Base-by-base conservation (phyloP, 441 rosid species). In the Populus trichocarpa region DNA sequence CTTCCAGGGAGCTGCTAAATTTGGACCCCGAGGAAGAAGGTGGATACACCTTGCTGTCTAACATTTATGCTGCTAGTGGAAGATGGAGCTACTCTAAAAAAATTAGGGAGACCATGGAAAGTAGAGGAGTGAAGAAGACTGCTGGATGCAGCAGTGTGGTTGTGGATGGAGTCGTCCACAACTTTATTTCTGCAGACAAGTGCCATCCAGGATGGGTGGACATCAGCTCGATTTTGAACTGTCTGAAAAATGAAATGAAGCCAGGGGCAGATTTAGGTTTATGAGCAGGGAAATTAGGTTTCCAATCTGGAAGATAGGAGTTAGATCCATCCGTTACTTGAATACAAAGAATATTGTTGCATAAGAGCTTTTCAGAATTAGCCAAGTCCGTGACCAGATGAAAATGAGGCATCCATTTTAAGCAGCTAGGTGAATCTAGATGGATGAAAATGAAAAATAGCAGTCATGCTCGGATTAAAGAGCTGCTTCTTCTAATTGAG, bases 21-120 rank as follows among this genome's bases (percentile, higher is more conserved):
- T 78, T 90, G 28, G 90, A 90, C 80, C 89, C 90, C 13, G 89
- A 80, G 71, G 86, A 86, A 75, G 93, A 80, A 70, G 89, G 92
- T 1, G 94, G 92, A 33, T 88, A 85, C 23, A 75, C 10, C 79
- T 64, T 88, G 68, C 69, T 90, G 80, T 86, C 90, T 3, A 90
- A 90, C 74, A 72, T 85, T 59, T 86, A 88, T 75, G 90, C 90
- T 71, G 83, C 82, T 32, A 77, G 71, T 8, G 86, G 86, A 66
- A 81, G 80, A 72, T 90, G 87, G 87, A 77, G 80, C 50, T 71
- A 76, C 82, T 82, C 87, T 18, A 84, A 85, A 72, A 78, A 78
- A 53, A 80, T 86, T 6, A 84, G 94, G 73, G 84, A 84, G 75
- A 73, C 78, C 72, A 90, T 88, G 92, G 88, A 83, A 63, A 79